A percentile compares a stretch with the other conserved stretches of the same genome.
These are phyloP conservation scores for Chlamydomonas eustigma DNA, from an alignment of 139 green algal species.

Conservation along the genomic window DNA sequence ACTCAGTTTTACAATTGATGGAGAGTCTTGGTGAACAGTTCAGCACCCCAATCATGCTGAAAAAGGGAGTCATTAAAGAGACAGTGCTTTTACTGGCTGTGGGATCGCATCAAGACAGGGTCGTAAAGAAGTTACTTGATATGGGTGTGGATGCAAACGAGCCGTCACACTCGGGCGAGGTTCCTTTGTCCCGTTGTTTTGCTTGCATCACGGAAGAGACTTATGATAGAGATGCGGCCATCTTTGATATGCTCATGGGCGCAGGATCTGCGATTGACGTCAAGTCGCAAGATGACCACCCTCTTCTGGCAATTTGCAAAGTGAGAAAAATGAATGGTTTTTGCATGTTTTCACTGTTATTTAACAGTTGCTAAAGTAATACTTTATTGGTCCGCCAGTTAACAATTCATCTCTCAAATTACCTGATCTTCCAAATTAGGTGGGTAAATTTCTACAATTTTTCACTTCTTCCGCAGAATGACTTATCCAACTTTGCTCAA, in stretches of 20 bases:
- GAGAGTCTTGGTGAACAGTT: constrained; percentile 4
- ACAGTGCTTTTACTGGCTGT: constrained; percentile 1
- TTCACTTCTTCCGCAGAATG: constrained; percentile 15
- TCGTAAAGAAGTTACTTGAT: constrained; percentile 11
- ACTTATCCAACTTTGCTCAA: constrained; percentile 16
- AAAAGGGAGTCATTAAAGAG: not conserved
- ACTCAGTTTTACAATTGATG: not conserved
- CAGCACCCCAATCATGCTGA: not conserved
- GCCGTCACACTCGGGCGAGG: not conserved
- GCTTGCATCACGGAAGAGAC: constrained; percentile 13
- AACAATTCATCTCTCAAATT: too few relatives aligned
- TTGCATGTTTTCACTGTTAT: too few relatives aligned
- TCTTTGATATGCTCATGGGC: constrained; percentile 23
- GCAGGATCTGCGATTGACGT: not conserved
- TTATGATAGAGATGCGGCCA: constrained; percentile 13
- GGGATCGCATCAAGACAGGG: constrained; percentile 6
- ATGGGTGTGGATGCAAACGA: constrained; percentile 14
- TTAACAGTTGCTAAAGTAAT: too few relatives aligned
- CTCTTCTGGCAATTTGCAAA: constrained; percentile 29
- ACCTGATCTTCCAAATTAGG: too few relatives aligned
- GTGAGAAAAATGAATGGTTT: too few relatives aligned
- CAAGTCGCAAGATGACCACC: not conserved
- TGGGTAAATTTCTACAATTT: too few relatives aligned
- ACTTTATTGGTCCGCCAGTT: too few relatives aligned
- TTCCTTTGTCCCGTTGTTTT: constrained; percentile 1